Conservation (phyloP, 2,329 filamentous ascomycete genomes). For the Hypomyces rosellus region DNA sequence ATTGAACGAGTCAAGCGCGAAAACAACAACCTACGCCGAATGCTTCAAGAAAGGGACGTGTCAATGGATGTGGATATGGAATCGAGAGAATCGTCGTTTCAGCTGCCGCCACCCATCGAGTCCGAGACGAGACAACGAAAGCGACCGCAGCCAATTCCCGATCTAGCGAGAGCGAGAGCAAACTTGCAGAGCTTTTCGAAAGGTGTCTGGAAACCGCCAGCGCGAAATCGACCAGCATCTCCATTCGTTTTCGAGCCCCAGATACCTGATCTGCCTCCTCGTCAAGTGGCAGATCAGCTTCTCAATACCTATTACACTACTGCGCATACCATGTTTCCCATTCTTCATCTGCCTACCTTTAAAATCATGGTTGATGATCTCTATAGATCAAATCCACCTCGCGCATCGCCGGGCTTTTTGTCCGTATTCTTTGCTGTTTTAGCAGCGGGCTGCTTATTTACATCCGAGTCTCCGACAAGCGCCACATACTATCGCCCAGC, state of each 20-base stretch:
- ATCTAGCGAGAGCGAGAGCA: constrained; percentile 63
- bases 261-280: constrained; percentile 63
- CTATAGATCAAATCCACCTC: constrained; percentile 59
- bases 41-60: constrained; percentile 47
- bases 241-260: constrained; percentile 45
- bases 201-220: constrained; percentile 74
- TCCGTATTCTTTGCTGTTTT: constrained; percentile 78
- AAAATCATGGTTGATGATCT: constrained; percentile 67
- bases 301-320: constrained; percentile 69
- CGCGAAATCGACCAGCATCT: constrained; percentile 52
- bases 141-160: constrained; percentile 55
- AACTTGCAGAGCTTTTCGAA: constrained; percentile 69
- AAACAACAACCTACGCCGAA: constrained; percentile 65
- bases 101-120: constrained; percentile 56
- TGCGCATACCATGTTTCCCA: constrained; percentile 73
- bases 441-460: constrained; percentile 74
- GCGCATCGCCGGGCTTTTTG: constrained; percentile 61
- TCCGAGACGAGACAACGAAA: constrained; percentile 59
- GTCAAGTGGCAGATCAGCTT: constrained; percentile 62
- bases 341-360: constrained; percentile 85
- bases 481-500: constrained; percentile 48
- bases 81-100: constrained; percentile 41
- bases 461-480: constrained; percentile 44
- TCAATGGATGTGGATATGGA: constrained; percentile 45
- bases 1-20: constrained; percentile 74